Conservation (phyloP, 306 rosid genomes). For the Quercus glauca region DNA sequence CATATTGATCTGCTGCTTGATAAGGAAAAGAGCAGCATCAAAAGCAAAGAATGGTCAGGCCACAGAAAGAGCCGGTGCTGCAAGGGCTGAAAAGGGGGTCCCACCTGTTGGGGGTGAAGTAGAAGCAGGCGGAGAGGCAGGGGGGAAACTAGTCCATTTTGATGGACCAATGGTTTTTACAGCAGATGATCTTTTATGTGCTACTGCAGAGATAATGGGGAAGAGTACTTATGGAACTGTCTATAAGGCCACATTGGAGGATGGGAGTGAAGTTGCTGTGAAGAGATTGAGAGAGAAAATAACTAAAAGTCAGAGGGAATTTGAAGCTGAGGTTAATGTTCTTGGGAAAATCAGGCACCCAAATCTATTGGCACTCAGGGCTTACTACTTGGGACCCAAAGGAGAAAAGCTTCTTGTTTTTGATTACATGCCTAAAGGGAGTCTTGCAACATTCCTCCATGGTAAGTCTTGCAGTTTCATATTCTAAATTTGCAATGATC, state of each 20-base stretch:
- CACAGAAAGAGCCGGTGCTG: conserved; percentile 28
- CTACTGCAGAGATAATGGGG: conserved; percentile 96
- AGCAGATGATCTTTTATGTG: conserved; percentile 90
- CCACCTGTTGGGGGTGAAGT: conserved; percentile 49
- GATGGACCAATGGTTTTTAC: conserved; percentile 78
- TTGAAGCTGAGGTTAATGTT: conserved; percentile 67
- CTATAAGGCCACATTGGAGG: conserved; percentile 90
- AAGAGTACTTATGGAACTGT: conserved; percentile 95
- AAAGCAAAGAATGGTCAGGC: conserved; percentile 41
- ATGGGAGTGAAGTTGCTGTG: conserved; percentile 92
- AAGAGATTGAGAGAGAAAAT: conserved; percentile 89
- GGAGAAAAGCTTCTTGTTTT: conserved; percentile 93
- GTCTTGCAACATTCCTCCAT: conserved; percentile 77
- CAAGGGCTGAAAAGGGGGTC: conserved; percentile 54
- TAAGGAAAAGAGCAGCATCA: conserved; percentile 53
- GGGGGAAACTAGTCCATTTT: conserved; percentile 84
- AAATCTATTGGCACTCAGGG: conserved; percentile 76
- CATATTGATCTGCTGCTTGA: conserved; percentile 56
- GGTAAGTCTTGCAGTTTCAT: conserved; percentile 41
- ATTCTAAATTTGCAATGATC: neutral
- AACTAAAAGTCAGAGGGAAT: conserved; percentile 75
- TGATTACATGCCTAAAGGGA: conserved; percentile 74
- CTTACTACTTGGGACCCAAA: conserved; percentile 81
- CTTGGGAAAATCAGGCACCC: conserved; percentile 80
- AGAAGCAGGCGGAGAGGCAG: conserved; percentile 60